Evolutionary conservation across 2,329 filamentous ascomycete species (phyloP), one percentile per base, ranked within the genome.

Genomic region (Orbilia quercus): DNA sequence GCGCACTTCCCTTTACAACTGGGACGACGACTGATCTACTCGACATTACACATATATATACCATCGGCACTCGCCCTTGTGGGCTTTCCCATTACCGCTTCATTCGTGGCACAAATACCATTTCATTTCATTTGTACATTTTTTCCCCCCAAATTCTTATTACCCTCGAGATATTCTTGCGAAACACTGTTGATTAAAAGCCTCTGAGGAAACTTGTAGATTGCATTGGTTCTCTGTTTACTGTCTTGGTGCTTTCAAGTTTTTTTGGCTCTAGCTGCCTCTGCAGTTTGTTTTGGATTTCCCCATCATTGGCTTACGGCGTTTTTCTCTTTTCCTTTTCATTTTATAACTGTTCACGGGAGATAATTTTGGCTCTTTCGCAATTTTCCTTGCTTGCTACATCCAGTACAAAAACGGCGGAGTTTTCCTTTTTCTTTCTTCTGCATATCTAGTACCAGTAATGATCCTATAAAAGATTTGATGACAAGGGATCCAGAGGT

Each of bases 111-210:
- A n/a, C n/a, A n/a, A n/a, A n/a, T n/a, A 20, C 57, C 9, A 18
- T n/a, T 67, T 59, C 47, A 63, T 69, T 74, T 64, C 63, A 63
- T 74, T 65, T 73, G 70, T 74, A 67, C 20, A 69, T 63, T 74
- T 74, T 63, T 58, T 23, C 28, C n/a, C 47, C 59, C 12, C 6
- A n/a, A 25, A 42, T 28, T 47, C 48, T 42, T 48, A 58, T 64
- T 48, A 58, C 47, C 42, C 44, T 47, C 42, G n/a, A 1, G 11
- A 9, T 38, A 16, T 53, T 28, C 54, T 18, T 36, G 23, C 28
- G 23, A 23, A 48, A 12, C 42, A 53, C 11, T 16, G 18, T 62
- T 51, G 55, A 55, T 18, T n/a, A 45, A 72, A 48, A 45, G 67
- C 53, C 34, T 14, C 11, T 20, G 55, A 25, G 6, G 54, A 51